Conservation (phyloP, 306 rosid species). For the Medicago lupulina region DNA sequence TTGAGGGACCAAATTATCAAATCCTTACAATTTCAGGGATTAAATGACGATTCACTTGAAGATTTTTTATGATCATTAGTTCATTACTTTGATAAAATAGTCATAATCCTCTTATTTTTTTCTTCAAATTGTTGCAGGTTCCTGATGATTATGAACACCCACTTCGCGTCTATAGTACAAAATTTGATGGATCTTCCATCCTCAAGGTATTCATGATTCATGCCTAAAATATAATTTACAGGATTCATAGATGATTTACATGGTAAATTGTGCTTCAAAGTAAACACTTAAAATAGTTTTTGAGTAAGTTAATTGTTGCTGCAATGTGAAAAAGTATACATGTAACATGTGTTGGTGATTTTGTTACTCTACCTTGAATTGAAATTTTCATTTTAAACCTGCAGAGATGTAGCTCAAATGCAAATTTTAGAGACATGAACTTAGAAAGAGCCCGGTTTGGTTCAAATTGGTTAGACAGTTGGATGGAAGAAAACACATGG, state of each 20-base stretch:
- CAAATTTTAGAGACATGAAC: constrained; percentile 60
- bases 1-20: not conserved
- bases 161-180: constrained; percentile 54
- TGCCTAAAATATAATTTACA: not conserved
- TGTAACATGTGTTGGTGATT: not conserved
- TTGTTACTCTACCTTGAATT: constrained; percentile 3
- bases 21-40: not conserved
- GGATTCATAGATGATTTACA: not conserved
- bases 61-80: constrained; percentile 6
- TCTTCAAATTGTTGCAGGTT: constrained; percentile 50
- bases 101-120: not conserved
- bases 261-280: not conserved
- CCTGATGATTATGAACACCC: constrained; percentile 56
- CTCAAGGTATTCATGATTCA: constrained; percentile 64
- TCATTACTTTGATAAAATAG: constrained; percentile 9
- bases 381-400: constrained; percentile 33
- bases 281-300: too few relatives aligned
- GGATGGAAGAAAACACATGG: constrained; percentile 88
- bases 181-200: constrained; percentile 69
- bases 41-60: not conserved
- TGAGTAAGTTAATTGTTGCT: too few relatives aligned
- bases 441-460: constrained; percentile 52
- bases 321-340: too few relatives aligned
- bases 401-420: constrained; percentile 87
- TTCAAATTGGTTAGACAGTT: constrained; percentile 72